Evolutionary conservation across 371 early-diverging fungal genomes (phyloP).

Genomic region (Mortierella sp.): DNA sequence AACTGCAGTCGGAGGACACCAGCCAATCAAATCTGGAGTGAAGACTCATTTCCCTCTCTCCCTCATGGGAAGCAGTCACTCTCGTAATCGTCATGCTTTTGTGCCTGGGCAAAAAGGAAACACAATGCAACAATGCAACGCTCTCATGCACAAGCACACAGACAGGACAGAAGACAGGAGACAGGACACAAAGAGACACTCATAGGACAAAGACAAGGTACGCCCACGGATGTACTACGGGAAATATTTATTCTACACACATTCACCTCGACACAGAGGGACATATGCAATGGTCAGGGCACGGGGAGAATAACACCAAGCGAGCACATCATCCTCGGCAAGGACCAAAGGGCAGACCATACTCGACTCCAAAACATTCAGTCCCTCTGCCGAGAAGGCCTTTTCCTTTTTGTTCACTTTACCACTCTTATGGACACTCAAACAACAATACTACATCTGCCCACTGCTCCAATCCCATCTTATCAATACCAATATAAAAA

Average conservation of each 20-base stretch:
- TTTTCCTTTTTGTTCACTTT: constrained; percentile 1
- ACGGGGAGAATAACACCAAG: not conserved
- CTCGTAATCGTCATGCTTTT: not conserved
- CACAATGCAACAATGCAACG: not conserved
- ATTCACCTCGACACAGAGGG: not conserved
- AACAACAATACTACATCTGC: not conserved
- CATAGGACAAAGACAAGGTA: too few relatives aligned
- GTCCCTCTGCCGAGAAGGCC: not conserved
- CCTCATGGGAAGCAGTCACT: constrained; percentile 2
- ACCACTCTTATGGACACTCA: not conserved
- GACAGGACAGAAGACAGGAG: not conserved
- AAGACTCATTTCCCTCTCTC: constrained; percentile 2
- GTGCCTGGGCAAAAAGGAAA: not conserved
- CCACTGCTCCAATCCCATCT: not conserved
- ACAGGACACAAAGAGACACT: not conserved
- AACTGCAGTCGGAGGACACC: not conserved
- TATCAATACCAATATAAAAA: not conserved
- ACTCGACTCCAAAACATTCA: not conserved
- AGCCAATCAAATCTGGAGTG: not conserved
- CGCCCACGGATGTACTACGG: too few relatives aligned
- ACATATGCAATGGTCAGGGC: too few relatives aligned
- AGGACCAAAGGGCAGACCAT: not conserved
- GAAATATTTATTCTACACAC: not conserved
- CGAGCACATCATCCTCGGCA: not conserved
- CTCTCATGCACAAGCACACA: not conserved